Evolutionary conservation across 1,284 basidiomycete species (phyloP).

Genomic region (Mycena sp.): DNA sequence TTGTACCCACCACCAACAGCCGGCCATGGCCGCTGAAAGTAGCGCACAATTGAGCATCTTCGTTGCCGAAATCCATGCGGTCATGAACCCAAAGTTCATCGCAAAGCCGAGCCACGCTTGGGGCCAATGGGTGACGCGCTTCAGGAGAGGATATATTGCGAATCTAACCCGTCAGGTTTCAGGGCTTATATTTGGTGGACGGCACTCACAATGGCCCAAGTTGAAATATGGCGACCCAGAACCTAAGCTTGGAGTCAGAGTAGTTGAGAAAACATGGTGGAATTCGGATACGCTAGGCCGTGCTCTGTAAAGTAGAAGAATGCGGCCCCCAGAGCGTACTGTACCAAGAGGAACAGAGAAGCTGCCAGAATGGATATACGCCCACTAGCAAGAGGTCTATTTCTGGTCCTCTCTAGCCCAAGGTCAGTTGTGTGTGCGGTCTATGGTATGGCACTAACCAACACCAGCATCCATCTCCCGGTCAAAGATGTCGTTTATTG

Average conservation of each 20-base stretch:
- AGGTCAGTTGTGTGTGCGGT: too few species aligned
- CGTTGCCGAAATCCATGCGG: constrained; percentile 56
- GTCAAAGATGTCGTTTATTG: constrained; percentile 64
- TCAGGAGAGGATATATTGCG: constrained; percentile 60
- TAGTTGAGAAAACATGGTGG: not conserved
- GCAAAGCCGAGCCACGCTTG: constrained; percentile 77
- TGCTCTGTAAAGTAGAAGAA: constrained; percentile 52
- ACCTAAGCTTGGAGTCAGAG: constrained; percentile 34
- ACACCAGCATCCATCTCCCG: constrained; percentile 59
- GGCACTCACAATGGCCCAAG: constrained; percentile 55
- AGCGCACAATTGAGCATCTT: constrained; percentile 49
- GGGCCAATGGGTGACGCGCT: constrained; percentile 78
- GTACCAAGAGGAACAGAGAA: constrained; percentile 48
- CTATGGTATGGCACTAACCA: constrained; percentile 51
- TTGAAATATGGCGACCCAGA: constrained; percentile 54
- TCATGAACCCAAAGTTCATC: constrained; percentile 62
- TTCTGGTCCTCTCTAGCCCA: constrained; percentile 53
- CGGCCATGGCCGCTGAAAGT: constrained; percentile 47
- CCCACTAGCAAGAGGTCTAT: constrained; percentile 57
- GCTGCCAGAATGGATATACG: constrained; percentile 55
- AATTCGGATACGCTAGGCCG: constrained; percentile 47
- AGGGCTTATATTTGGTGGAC: not conserved
- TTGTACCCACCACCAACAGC: constrained; percentile 56
- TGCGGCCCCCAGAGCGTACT: constrained; percentile 51
- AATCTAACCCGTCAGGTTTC: constrained; percentile 38